Base-by-base conservation (phyloP, 2,329 filamentous ascomycete genomes). In the Paracoccidioides brasiliensis region DNA sequence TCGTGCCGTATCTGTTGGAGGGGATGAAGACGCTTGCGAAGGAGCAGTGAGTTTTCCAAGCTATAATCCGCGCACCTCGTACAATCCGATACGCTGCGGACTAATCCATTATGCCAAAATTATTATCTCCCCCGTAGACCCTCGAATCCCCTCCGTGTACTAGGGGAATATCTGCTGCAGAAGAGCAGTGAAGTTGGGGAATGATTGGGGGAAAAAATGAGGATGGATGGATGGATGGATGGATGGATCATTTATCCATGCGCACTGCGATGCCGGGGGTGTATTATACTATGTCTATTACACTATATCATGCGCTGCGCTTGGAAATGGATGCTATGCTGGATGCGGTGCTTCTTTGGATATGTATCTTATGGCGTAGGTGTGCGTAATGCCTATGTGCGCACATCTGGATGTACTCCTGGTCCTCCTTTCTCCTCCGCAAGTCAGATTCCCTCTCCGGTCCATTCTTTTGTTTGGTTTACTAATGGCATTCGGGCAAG, bases 21-120 rank as follows among this genome's bases (percentile, higher is more conserved):
- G 86, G 85, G 30, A 86, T 90, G 83, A 89, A 88, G 72, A 70
- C 78, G 55, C 67, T 90, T 58, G 84, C 83, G 4, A 82, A 80
- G 61, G 83, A 88, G 44, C 80, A 85, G 85, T 88, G 70, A 65
- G 84, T 78, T 43, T 53, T 40, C 12, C 45, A 22, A 22, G 22
- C 22, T 22, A 22, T 22, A 22, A 22, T 22, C 22, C 22, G 22
- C 22, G 22, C 22, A 22, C 22, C 22, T 1, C 22, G 22, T 22
- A 22, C 22, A 22, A 22, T 22, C 22, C 22, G 22, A 2, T 2
- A 22, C 1, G 22, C 22, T 22, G 22, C 2, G 22, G 22, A 22
- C 22, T 22, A 22, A 22, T 2, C 22, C 22, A 4, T 41, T 40
- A 40, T 5, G 5, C 30, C 35, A 43, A 8, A 28, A 43, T 50